Base-by-base conservation (phyloP, 78 protist species). In the Andalucia godoyi region DNA sequence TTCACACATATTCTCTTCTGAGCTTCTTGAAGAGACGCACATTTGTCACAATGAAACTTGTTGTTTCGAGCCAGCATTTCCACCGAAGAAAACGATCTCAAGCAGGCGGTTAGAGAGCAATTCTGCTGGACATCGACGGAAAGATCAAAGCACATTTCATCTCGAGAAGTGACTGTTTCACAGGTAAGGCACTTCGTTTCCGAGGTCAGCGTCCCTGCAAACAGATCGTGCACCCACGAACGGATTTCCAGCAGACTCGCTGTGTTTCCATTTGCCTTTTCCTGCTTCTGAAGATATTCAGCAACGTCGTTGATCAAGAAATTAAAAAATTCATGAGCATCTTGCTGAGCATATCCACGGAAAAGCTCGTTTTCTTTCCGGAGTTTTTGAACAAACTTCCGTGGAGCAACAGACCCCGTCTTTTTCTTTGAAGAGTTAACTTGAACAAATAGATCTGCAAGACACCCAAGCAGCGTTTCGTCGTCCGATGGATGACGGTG, bases 321-420 rank as follows among this genome's bases (percentile, higher is more conserved):
- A 51, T 86, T 84, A 37, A 87, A 57, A 29, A 91, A 87, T 69
- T 91, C 96, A 53, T 91, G 96, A 13, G 93, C 93, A 34, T 91
- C 96, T 33, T 89, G 92, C 42, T 86, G 92, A 76, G 53, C 57
- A 40, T 43, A 72, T 25, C 84, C 65, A 17, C 86, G 55, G 52
- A 86, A 91, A 23, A 85, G 27, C 32, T 77, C 81, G 60, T 43
- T 57, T n/a, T 80, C 92, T 30, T 10, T 30, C 52, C 80, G 77
- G 42, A 87, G 68, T 34, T 80, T 27, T 4, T 40, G 42, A 8
- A 84, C 74, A 39, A 88, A 68, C 30, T 45, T 67, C n/a, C 2
- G 25, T 1, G 77, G 77, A 52, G 66, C 47, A 50, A 52, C 47
- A 61, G 17, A 61, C 49, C 90, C 90, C 4, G 72, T 18, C 18